Evolutionary conservation across 192 early-diverging fungal species (phyloP).

Genomic region (Coemansia sp.): DNA sequence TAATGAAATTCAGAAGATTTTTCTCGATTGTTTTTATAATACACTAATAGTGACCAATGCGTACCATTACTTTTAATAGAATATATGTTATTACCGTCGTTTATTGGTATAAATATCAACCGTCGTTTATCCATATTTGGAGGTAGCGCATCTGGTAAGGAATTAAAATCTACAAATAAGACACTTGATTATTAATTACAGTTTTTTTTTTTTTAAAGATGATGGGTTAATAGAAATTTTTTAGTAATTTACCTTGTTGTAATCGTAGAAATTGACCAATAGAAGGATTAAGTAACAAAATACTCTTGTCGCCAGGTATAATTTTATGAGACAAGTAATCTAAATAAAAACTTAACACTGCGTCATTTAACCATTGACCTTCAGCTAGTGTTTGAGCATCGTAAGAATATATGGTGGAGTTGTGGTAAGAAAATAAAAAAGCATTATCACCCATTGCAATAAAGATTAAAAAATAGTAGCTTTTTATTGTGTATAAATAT

Average conservation of each 20-base stretch:
- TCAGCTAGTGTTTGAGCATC: conserved; percentile 37
- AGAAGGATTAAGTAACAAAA: conserved; percentile 43
- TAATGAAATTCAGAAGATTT: conserved; percentile 30
- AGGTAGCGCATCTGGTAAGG: conserved; percentile 16
- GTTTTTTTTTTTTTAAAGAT: too few species aligned
- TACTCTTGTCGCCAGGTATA: conserved; percentile 15
- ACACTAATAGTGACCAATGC: conserved; percentile 48
- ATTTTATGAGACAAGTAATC: conserved; percentile 47
- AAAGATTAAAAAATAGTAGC: conserved; percentile 1
- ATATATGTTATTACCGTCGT: conserved; percentile 15
- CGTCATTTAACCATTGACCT: conserved; percentile 45
- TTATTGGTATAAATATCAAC: conserved; percentile 36
- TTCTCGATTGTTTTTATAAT: neutral
- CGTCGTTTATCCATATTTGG: conserved; percentile 12
- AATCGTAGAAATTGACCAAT: conserved; percentile 26
- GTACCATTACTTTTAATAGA: conserved; percentile 4
- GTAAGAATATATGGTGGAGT: conserved; percentile 24
- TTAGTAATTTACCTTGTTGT: conserved; percentile 3
- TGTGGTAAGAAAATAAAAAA: conserved; percentile 36
- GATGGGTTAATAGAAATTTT: too few species aligned
- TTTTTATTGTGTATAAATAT: too few species aligned
- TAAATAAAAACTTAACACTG: conserved; percentile 49
- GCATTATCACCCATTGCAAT: conserved; percentile 1
- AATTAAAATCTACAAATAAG: conserved; percentile 1
- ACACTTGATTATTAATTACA: too few species aligned